These are phyloP conservation scores for Botryotinia calthae DNA, from an alignment of 2,329 filamentous ascomycete species.

Conservation along the genomic window DNA sequence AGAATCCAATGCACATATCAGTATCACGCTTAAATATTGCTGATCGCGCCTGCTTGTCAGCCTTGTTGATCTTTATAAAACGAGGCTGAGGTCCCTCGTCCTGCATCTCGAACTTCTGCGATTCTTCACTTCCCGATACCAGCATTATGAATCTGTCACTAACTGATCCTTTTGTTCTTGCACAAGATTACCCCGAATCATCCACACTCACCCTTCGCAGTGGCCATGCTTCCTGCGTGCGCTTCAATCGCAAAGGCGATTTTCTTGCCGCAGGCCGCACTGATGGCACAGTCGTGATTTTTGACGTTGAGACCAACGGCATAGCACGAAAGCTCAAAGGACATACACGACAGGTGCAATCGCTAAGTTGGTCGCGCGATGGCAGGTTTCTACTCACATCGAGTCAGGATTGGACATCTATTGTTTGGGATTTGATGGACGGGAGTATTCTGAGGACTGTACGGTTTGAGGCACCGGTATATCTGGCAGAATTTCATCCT, in stretches of 20 bases:
- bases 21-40: not conserved
- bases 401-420: conserved; percentile 94
- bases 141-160: conserved; percentile 66
- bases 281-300: conserved; percentile 92
- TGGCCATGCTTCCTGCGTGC: conserved; percentile 63
- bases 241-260: conserved; percentile 93
- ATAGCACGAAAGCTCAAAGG: conserved; percentile 91
- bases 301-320: conserved; percentile 96
- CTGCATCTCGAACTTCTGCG: not conserved
- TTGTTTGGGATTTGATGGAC: conserved; percentile 85
- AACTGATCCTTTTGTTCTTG: conserved; percentile 67
- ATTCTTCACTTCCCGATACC: not conserved
- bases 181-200: conserved; percentile 84
- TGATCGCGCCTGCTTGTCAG: not conserved
- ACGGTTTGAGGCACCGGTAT: conserved; percentile 88
- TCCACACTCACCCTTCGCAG: conserved; percentile 82
- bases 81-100: conserved; percentile 14
- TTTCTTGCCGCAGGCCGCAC: conserved; percentile 91
- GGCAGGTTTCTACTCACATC: conserved; percentile 89
- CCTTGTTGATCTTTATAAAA: not conserved
- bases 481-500: conserved; percentile 93
- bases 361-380: conserved; percentile 89
- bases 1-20: not conserved
- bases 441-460: conserved; percentile 74
- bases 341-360: conserved; percentile 91